These are phyloP conservation scores for Byssoonygena ceratinophila DNA, from an alignment of 2,329 filamentous ascomycete species.

Conservation along the genomic window DNA sequence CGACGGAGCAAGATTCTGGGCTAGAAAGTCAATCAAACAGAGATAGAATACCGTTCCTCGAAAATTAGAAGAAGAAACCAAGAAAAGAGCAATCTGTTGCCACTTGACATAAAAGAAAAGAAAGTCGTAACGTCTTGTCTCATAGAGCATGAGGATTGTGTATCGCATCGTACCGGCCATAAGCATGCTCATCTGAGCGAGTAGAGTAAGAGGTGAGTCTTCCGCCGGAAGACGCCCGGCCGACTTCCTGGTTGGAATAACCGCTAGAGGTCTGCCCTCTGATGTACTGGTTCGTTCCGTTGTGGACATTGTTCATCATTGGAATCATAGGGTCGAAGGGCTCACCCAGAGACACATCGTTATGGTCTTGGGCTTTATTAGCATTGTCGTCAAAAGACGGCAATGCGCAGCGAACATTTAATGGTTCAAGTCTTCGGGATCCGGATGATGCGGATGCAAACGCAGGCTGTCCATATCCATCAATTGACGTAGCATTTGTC, in stretches of 20 bases:
- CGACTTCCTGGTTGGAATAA: conserved; percentile 19
- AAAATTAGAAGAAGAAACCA: neutral
- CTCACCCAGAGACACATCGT: conserved; percentile 22
- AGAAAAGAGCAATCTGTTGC: neutral
- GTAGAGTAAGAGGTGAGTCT: conserved; percentile 28
- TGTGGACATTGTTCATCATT: conserved; percentile 24
- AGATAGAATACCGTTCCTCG: neutral
- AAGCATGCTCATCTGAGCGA: conserved; percentile 21
- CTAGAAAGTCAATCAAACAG: neutral
- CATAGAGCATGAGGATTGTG: conserved; percentile 29
- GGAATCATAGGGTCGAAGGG: conserved; percentile 26
- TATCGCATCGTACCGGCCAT: conserved; percentile 28
- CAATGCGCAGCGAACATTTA: conserved; percentile 20
- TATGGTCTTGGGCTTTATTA: conserved; percentile 23
- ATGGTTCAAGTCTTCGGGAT: conserved; percentile 21
- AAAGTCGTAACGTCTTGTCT: conserved; percentile 8
- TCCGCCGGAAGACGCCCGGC: conserved; percentile 21
- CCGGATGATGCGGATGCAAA: conserved; percentile 20
- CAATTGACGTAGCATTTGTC: conserved; percentile 26
- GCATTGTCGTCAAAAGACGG: conserved; percentile 24
- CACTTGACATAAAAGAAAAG: conserved; percentile 18
- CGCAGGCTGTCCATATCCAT: conserved; percentile 27
- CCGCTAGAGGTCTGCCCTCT: conserved; percentile 14
- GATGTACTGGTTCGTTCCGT: conserved; percentile 21
- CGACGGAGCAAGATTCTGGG: neutral